These are phyloP conservation scores for Naganishia friedmannii DNA, from an alignment of 768 basidiomycete species.

Conservation along the genomic window DNA sequence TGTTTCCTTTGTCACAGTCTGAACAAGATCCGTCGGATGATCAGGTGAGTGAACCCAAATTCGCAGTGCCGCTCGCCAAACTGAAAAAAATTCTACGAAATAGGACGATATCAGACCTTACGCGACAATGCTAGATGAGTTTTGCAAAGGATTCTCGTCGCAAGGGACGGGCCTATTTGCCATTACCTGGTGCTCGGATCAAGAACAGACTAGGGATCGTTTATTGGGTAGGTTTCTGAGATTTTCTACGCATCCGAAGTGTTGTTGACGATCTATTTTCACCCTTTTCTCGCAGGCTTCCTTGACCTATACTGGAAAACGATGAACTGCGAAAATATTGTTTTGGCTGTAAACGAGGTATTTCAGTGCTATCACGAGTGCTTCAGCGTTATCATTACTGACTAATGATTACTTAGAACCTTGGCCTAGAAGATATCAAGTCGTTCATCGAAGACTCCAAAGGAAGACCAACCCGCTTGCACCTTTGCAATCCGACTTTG, in stretches of 20 bases:
- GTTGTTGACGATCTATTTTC: not conserved
- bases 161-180: not conserved
- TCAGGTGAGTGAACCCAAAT: not conserved
- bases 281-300: not conserved
- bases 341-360: conserved; percentile 19
- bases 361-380: not conserved
- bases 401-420: not conserved
- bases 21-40: not conserved
- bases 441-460: conserved; percentile 1
- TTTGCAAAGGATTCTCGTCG: conserved; percentile 1
- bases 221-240: not conserved
- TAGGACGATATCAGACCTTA: not conserved
- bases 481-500: conserved; percentile 12
- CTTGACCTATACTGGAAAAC: conserved; percentile 14
- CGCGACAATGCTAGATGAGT: not conserved
- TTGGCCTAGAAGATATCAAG: conserved; percentile 4
- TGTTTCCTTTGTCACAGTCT: not conserved
- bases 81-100: not conserved
- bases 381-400: not conserved
- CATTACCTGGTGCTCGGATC: not conserved
- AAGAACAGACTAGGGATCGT: conserved; percentile 11
- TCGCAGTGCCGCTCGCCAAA: not conserved
- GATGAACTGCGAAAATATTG: conserved; percentile 2
- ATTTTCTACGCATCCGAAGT: not conserved
- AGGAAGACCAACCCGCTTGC: not conserved